A percentile compares a stretch with the other conserved stretches of the same genome.
These are phyloP conservation scores for Peronospora destructor DNA, from an alignment of 352 stramenopile species.

Conservation along the genomic window DNA sequence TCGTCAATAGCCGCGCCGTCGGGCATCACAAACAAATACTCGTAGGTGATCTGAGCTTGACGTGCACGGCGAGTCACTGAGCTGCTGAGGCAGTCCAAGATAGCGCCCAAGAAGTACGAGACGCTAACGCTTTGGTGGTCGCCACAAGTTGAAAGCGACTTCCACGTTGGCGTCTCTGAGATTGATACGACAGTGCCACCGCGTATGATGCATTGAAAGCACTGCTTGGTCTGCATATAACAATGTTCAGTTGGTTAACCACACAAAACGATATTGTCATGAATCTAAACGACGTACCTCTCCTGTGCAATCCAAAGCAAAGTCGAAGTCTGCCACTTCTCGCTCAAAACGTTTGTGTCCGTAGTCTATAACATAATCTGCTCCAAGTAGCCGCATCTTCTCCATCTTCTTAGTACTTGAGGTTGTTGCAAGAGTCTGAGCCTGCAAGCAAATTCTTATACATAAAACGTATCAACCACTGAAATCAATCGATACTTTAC, in stretches of 20 bases:
- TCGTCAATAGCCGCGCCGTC: conserved; percentile 43
- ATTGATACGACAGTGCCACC: conserved; percentile 56
- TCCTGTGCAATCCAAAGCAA: conserved; percentile 66
- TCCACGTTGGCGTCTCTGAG: conserved; percentile 41
- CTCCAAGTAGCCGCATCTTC: conserved; percentile 54
- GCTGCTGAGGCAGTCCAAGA: conserved; percentile 58
- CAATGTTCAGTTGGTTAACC: background rate
- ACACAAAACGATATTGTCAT: background rate
- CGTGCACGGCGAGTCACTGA: conserved; percentile 48
- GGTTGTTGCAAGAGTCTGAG: conserved; percentile 61
- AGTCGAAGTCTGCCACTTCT: conserved; percentile 66
- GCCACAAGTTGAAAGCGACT: conserved; percentile 25
- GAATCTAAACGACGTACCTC: conserved; percentile 34
- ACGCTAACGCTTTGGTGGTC: conserved; percentile 32
- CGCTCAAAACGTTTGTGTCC: conserved; percentile 54
- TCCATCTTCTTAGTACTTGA: conserved; percentile 60
- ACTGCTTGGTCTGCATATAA: conserved; percentile 36
- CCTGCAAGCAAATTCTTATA: conserved; percentile 17
- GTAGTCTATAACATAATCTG: conserved; percentile 71
- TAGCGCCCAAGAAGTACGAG: conserved; percentile 38
- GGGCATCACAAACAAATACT: conserved; percentile 45
- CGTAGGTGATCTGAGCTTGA: conserved; percentile 43
- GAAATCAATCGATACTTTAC: conserved; percentile 11
- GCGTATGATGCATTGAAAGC: conserved; percentile 55
- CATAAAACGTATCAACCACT: background rate